Conservation (phyloP, 306 rosid genomes). For the Vicia villosa region DNA sequence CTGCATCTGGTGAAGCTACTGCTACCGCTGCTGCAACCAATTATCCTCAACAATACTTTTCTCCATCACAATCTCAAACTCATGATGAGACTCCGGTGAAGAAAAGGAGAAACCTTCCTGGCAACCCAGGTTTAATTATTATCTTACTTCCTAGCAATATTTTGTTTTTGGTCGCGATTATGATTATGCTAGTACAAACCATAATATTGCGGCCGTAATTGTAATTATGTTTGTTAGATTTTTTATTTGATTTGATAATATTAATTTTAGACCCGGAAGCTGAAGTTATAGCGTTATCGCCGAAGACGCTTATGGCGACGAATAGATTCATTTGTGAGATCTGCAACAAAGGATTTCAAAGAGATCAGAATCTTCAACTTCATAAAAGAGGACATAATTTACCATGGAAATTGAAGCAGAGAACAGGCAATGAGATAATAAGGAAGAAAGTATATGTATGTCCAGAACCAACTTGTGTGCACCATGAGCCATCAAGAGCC, state of each 20-base stretch:
- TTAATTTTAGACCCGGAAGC: conserved; percentile 80
- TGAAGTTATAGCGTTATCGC: conserved; percentile 84
- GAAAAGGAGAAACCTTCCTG: conserved; percentile 93
- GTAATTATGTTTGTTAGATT: neutral
- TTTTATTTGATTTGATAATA: neutral
- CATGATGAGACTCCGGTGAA: conserved; percentile 48
- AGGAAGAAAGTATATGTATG: conserved; percentile 94
- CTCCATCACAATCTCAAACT: conserved; percentile 48
- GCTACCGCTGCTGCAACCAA: conserved; percentile 72
- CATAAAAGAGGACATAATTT: conserved; percentile 93
- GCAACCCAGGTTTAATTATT: conserved; percentile 75
- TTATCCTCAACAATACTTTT: conserved; percentile 28
- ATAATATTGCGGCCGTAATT: neutral
- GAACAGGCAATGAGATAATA: conserved; percentile 68
- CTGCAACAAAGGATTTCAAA: conserved; percentile 92
- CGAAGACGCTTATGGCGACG: conserved; percentile 79
- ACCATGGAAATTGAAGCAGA: conserved; percentile 97
- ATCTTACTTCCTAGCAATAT: neutral
- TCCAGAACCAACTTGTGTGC: conserved; percentile 83
- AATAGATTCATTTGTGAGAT: conserved; percentile 90
- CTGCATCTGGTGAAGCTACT: conserved; percentile 90
- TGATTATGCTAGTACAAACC: no score
- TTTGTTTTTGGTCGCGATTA: neutral
- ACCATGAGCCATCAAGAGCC: conserved; percentile 90
- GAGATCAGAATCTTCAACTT: conserved; percentile 96